phyloP scores from a whole-genome alignment of 2,329 filamentous ascomycete species.

The Biscogniauxia sp. region DNA sequence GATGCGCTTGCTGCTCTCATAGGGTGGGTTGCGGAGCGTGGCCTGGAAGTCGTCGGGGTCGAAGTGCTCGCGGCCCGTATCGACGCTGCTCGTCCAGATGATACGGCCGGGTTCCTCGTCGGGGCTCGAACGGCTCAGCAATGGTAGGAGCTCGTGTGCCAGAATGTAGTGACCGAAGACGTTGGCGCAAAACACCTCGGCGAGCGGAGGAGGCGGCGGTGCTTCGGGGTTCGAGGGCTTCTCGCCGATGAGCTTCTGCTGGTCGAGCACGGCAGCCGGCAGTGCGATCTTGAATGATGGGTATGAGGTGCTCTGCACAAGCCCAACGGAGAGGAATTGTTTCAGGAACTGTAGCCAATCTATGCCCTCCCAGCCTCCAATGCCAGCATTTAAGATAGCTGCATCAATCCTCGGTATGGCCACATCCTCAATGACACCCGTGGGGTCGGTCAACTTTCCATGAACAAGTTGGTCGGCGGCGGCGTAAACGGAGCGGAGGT shows the following conservation, averaged over 20 bases:
- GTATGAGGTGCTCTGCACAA: constrained; percentile 69
- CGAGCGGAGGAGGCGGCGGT: constrained; percentile 58
- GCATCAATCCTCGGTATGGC: constrained; percentile 71
- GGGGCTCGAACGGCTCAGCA: constrained; percentile 55
- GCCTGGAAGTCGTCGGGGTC: constrained; percentile 73
- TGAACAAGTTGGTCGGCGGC: constrained; percentile 47
- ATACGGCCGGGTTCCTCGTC: constrained; percentile 59
- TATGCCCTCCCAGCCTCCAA: constrained; percentile 81
- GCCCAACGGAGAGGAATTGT: constrained; percentile 55
- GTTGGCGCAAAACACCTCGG: constrained; percentile 85
- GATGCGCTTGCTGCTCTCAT: constrained; percentile 84
- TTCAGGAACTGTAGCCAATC: constrained; percentile 62
- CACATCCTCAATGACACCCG: constrained; percentile 36
- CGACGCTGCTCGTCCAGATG: constrained; percentile 84
- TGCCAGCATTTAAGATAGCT: constrained; percentile 82
- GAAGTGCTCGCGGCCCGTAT: constrained; percentile 57
- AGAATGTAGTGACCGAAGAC: constrained; percentile 95
- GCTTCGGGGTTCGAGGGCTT: constrained; percentile 9
- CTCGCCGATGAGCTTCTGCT: constrained; percentile 33
- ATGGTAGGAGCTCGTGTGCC: constrained; percentile 72
- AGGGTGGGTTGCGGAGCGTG: constrained; percentile 60
- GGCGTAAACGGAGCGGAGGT: constrained; percentile 49
- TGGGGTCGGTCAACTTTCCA: constrained; percentile 46
- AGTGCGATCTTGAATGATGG: constrained; percentile 71
- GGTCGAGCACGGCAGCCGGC: constrained; percentile 45